Base-by-base conservation (phyloP, 106 monocot species). In the Dendrobium huoshanense region DNA sequence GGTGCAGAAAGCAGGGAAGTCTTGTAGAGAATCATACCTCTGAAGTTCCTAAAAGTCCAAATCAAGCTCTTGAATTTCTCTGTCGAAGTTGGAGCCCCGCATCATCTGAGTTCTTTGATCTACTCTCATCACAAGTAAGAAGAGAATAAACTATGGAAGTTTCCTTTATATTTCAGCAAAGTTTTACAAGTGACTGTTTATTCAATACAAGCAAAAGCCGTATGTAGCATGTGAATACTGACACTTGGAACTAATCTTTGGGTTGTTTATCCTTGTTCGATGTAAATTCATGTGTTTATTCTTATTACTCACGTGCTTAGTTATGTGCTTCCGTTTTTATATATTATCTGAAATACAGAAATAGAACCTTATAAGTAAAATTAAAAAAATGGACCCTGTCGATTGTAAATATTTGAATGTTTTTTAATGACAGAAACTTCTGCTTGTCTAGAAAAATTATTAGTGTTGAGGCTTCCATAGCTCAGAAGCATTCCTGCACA, bases 11-110 rank as follows among this genome's bases (percentile, higher is more conserved):
- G 1, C 31, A 31, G 61, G 61, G 20, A 61, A 61, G 61, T 7
- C 16, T 19, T 19, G 19, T 61, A 5, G 10, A 0, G 15, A 61
- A 61, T 22, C 61, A 61, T 19, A 17, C 18, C 16, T 61, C 31
- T 17, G 68, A 68, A 68, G 68, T 31, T 6, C 31, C 68, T 31
- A 31, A 25, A 29, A 84, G 72, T 68, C 91, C 93, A 56, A 59
- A 83, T 48, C 72, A 89, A 67, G 91, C 89, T 3, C 91, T 94
- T 89, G 91, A 91, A 74, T 94, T 87, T 77, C 89, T 94, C 41
- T 91, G 87, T 67, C 84, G 89, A 68, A 84, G 89, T 49, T 94
- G 94, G 94, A 94, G 91, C 79, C 91, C 84, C 11, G 85, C 94
- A 75, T 91, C 94, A 22, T 86, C 80, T 75, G 85, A 89, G 78